phyloP scores from a whole-genome alignment of 352 stramenopile genomes.

The Pythium scleroteichum region DNA sequence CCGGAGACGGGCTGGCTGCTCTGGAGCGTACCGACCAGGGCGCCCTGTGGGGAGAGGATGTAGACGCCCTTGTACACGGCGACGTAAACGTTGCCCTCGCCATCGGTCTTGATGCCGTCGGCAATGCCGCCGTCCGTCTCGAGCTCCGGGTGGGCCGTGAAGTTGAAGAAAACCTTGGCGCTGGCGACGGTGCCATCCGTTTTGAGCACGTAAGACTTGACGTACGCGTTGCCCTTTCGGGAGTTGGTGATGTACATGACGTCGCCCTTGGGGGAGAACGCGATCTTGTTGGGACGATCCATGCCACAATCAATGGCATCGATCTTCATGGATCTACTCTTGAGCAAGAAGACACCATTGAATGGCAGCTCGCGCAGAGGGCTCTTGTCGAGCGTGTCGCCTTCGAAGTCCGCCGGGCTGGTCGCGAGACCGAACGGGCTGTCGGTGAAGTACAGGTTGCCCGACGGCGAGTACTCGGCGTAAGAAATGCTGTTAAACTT shows the following conservation, averaged over 20 bases:
- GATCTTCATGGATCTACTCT: slow-evolving; percentile 48
- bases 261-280: slow-evolving; percentile 69
- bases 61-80: slow-evolving; percentile 75
- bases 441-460: slow-evolving; percentile 81
- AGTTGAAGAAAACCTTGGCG: slow-evolving; percentile 76
- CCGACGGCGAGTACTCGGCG: slow-evolving; percentile 59
- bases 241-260: slow-evolving; percentile 84
- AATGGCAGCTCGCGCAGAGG: slow-evolving; percentile 74
- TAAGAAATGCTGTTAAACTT: slow-evolving; percentile 80
- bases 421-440: slow-evolving; percentile 75
- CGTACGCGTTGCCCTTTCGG: slow-evolving; percentile 72
- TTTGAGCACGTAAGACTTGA: slow-evolving; percentile 68
- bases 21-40: slow-evolving; percentile 57
- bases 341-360: slow-evolving; percentile 76
- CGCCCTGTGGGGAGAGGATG: slow-evolving; percentile 56
- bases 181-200: slow-evolving; percentile 52
- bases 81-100: slow-evolving; percentile 75
- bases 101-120: slow-evolving; percentile 75
- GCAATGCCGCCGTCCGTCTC: slow-evolving; percentile 59
- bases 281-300: slow-evolving; percentile 83
- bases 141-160: slow-evolving; percentile 64
- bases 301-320: slow-evolving; percentile 72
- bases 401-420: slow-evolving; percentile 55
- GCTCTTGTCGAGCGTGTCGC: slow-evolving; percentile 65
- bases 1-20: slow-evolving; percentile 57